These are phyloP conservation scores for Trichophyton rubrum DNA, from an alignment of 2,329 filamentous ascomycete species.

Conservation along the genomic window DNA sequence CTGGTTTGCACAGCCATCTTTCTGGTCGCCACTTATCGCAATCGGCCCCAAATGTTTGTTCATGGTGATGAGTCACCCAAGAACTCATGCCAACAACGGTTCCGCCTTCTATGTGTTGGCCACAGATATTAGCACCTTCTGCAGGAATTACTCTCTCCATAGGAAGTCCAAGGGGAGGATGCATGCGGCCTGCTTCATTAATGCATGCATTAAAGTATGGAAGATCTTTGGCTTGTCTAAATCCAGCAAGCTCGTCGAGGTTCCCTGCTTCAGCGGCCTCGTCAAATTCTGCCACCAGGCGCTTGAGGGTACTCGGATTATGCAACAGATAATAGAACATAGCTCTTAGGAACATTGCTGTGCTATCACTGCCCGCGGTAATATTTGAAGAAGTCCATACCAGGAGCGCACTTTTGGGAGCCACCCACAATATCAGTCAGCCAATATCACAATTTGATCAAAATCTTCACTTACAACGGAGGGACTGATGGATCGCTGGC, in stretches of 20 bases:
- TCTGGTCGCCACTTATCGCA: constrained; percentile 45
- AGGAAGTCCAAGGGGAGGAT: constrained; percentile 60
- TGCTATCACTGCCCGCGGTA: constrained; percentile 62
- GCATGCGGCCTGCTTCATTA: constrained; percentile 64
- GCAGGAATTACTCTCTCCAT: constrained; percentile 61
- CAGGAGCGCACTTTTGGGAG: constrained; percentile 59
- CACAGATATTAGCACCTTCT: constrained; percentile 51
- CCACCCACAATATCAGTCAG: constrained; percentile 45
- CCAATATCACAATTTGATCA: constrained; percentile 58
- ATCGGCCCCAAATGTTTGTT: constrained; percentile 56
- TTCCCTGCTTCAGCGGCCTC: constrained; percentile 42
- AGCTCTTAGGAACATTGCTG: constrained; percentile 57
- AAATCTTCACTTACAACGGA: constrained; percentile 21
- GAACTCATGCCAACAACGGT: constrained; percentile 64
- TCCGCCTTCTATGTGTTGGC: constrained; percentile 51
- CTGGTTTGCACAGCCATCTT: constrained; percentile 37
- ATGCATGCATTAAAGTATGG: constrained; percentile 66
- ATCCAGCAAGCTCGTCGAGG: constrained; percentile 32
- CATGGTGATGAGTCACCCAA: constrained; percentile 59
- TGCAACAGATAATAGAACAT: constrained; percentile 65
- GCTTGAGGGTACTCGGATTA: constrained; percentile 34
- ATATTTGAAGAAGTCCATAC: constrained; percentile 51
- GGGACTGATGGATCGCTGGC: constrained; percentile 18
- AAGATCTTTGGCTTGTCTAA: constrained; percentile 53
- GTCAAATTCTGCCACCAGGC: constrained; percentile 32